A percentile compares a stretch with the other conserved stretches of the same genome.
Conservation (phyloP, 148 eudicot species). For the Salicornia ramosissima region DNA sequence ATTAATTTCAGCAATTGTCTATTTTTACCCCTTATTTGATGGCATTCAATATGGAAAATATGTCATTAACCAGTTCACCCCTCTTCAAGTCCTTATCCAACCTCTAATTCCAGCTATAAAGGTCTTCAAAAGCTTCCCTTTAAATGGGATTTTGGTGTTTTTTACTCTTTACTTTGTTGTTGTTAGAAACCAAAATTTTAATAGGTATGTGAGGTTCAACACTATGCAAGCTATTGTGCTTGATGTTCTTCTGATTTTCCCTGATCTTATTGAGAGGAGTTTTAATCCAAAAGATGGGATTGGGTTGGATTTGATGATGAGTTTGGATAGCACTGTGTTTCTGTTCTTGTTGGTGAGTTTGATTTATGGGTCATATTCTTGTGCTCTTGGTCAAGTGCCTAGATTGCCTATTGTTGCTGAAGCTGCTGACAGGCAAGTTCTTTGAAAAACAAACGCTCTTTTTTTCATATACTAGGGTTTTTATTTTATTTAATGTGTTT, state of each 20-base stretch:
- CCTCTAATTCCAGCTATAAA: conserved; percentile 75
- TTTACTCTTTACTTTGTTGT: conserved; percentile 75
- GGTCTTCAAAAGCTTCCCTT: conserved; percentile 79
- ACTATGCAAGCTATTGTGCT: conserved; percentile 93
- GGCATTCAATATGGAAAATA: conserved; percentile 84
- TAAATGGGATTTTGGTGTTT: conserved; percentile 73
- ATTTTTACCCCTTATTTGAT: conserved; percentile 92
- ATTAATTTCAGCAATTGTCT: conserved; percentile 73
- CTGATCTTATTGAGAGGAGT: conserved; percentile 74
- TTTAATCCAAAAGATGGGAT: conserved; percentile 65
- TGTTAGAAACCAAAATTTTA: conserved; percentile 78
- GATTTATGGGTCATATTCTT: conserved; percentile 72
- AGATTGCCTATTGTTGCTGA: conserved; percentile 94
- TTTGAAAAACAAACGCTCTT: conserved; percentile 22
- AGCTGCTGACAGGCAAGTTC: conserved; percentile 92
- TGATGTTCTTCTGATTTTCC: conserved; percentile 80
- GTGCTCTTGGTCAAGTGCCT: conserved; percentile 75
- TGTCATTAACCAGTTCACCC: conserved; percentile 62
- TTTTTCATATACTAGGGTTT: not conserved
- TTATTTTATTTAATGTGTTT: conserved; percentile 5
- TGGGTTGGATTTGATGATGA: conserved; percentile 87
- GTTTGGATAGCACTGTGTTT: conserved; percentile 88
- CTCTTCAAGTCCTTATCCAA: conserved; percentile 60
- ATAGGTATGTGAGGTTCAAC: conserved; percentile 83
- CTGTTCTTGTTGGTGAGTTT: conserved; percentile 71